These are phyloP conservation scores for Mortierella sp. DNA, from an alignment of 371 early-diverging fungal genomes.

Conservation along the genomic window DNA sequence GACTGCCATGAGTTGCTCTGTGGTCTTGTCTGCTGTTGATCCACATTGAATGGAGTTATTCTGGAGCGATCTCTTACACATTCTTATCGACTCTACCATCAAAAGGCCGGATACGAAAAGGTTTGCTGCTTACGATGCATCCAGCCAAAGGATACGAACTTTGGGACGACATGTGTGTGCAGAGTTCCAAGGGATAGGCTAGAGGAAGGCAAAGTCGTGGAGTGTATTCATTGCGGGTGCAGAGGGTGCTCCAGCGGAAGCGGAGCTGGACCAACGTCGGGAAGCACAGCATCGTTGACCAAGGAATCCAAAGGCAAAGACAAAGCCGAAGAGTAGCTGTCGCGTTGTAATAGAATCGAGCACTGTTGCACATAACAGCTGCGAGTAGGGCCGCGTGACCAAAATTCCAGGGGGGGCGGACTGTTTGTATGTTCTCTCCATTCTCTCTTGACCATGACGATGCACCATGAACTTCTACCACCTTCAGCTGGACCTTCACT, in stretches of 20 bases:
- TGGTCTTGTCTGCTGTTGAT: conserved; percentile 2
- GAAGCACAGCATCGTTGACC: conserved; percentile 16
- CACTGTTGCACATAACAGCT: too few species aligned
- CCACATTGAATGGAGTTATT: too few species aligned
- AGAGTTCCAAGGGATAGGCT: conserved; percentile 95
- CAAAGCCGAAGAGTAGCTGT: too few species aligned
- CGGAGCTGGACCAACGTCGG: conserved; percentile 26
- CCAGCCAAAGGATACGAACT: conserved; percentile 97
- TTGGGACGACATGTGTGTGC: conserved; percentile 98
- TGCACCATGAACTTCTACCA: conserved; percentile 57
- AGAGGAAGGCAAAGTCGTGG: conserved; percentile 88
- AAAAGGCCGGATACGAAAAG: conserved; percentile 94
- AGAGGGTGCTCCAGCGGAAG: conserved; percentile 55
- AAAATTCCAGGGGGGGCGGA: neutral
- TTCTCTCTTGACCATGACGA: conserved; percentile 20
- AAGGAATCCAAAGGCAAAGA: conserved; percentile 4
- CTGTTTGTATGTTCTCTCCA: neutral
- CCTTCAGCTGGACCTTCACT: conserved; percentile 56
- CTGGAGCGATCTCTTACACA: too few species aligned
- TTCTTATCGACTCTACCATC: too few species aligned
- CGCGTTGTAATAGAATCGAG: too few species aligned
- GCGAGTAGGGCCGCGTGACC: neutral
- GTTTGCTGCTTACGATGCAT: conserved; percentile 98
- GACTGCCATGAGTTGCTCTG: neutral
- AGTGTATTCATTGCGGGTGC: conserved; percentile 97